phyloP scores from a whole-genome alignment of 345 rosid species.

The Camelina laxa region DNA sequence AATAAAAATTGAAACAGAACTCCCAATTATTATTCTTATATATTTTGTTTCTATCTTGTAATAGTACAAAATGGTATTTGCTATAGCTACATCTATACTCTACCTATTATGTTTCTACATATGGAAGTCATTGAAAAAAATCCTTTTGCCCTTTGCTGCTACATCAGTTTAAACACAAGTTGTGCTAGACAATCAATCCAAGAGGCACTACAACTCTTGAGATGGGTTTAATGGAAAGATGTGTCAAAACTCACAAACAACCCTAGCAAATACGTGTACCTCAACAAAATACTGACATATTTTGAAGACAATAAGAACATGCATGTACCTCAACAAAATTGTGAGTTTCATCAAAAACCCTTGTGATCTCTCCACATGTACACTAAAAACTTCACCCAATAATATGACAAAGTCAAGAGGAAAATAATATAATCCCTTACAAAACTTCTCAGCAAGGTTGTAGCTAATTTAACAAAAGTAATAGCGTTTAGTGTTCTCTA shows the following conservation, averaged over 20 bases:
- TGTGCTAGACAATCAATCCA: not conserved
- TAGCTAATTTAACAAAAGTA: too few relatives aligned
- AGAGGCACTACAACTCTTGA: constrained; percentile 27
- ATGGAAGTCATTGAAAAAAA: not conserved
- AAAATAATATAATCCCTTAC: too few relatives aligned
- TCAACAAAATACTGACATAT: too few relatives aligned
- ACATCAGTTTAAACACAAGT: not conserved
- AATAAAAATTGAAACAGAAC: constrained; percentile 26
- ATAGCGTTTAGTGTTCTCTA: too few relatives aligned
- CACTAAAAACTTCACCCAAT: too few relatives aligned
- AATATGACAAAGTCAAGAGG: too few relatives aligned
- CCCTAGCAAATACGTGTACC: constrained; percentile 62
- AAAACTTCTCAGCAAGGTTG: too few relatives aligned
- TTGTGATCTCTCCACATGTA: too few relatives aligned
- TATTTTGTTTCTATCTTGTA: constrained; percentile 2
- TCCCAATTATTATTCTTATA: not conserved
- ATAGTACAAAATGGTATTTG: too few relatives aligned
- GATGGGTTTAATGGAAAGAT: constrained; percentile 56
- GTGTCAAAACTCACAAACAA: constrained; percentile 88
- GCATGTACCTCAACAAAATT: too few relatives aligned
- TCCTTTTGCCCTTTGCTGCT: not conserved
- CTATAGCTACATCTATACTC: not conserved
- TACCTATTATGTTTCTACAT: constrained; percentile 7
- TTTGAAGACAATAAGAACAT: too few relatives aligned
- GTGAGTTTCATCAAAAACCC: too few relatives aligned